Percentiles rank a stretch among this genome's conserved stretches.
Evolutionary conservation across 192 early-diverging fungal genomes (phyloP).

Genomic region (Rhizophlyctis rosea): DNA sequence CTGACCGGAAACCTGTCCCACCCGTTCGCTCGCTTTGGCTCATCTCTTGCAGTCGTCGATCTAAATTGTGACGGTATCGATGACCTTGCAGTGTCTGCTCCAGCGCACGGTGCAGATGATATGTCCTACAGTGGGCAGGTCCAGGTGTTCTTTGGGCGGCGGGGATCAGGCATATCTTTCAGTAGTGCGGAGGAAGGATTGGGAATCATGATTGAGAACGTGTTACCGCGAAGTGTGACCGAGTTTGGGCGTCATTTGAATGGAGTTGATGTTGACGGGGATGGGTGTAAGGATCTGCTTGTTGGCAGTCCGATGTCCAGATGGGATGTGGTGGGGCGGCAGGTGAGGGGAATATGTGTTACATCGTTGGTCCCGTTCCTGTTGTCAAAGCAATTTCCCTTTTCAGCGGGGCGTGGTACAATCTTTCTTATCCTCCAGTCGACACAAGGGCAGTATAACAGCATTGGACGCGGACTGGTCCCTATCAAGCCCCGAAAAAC

Average conservation of each 20-base stretch:
- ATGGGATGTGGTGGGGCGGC: constrained; percentile 1
- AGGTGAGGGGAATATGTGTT: constrained; percentile 13
- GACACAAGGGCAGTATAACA: not conserved
- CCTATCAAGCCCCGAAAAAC: constrained; percentile 33
- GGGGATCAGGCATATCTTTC: constrained; percentile 41
- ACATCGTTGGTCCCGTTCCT: not conserved
- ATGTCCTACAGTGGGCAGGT: constrained; percentile 50
- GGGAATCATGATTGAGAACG: not conserved
- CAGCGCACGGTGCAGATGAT: constrained; percentile 38
- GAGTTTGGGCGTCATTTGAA: constrained; percentile 46
- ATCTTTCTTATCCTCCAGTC: constrained; percentile 32
- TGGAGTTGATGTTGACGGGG: constrained; percentile 61
- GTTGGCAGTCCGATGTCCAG: constrained; percentile 56
- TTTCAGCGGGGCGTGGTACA: constrained; percentile 38
- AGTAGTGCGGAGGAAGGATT: constrained; percentile 20
- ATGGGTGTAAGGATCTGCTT: constrained; percentile 63
- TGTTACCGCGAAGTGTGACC: not conserved
- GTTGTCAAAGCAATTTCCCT: not conserved
- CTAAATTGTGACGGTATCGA: constrained; percentile 84
- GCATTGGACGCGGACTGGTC: constrained; percentile 35
- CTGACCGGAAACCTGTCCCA: not conserved
- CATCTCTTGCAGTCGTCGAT: constrained; percentile 72
- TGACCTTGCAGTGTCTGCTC: constrained; percentile 75
- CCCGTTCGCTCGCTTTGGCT: constrained; percentile 62
- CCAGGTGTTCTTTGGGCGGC: constrained; percentile 65